These are phyloP conservation scores for Castanea mollissima DNA, from an alignment of 306 rosid species.

Conservation along the genomic window DNA sequence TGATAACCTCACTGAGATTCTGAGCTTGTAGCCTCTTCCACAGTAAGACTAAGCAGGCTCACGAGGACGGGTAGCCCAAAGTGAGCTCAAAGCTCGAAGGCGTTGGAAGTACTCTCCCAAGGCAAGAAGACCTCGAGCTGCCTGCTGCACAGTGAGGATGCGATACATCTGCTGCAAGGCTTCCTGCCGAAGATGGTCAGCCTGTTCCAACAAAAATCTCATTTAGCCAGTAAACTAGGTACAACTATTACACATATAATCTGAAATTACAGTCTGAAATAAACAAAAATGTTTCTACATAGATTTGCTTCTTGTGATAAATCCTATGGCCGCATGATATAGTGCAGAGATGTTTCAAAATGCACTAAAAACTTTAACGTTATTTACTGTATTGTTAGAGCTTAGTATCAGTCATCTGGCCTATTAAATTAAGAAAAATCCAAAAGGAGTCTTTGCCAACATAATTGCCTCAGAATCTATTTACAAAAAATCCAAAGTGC, in stretches of 20 bases:
- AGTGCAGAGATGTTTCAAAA: not conserved
- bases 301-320: not conserved
- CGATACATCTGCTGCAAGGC: conserved; percentile 70
- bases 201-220: conserved; percentile 45
- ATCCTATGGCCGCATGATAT: not conserved
- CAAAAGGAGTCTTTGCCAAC: not conserved
- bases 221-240: conserved; percentile 17
- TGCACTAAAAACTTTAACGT: not conserved
- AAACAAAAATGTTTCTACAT: no score
- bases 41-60: conserved; percentile 47
- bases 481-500: not conserved
- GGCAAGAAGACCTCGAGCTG: conserved; percentile 66
- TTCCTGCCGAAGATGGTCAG: conserved; percentile 80
- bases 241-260: not conserved
- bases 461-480: not conserved
- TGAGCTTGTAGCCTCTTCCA: conserved; percentile 28
- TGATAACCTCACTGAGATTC: conserved; percentile 24
- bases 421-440: not conserved
- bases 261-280: no score
- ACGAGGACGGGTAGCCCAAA: conserved; percentile 61
- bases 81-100: conserved; percentile 71
- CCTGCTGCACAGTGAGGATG: conserved; percentile 69
- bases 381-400: not conserved
- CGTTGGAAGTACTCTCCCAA: conserved; percentile 87
- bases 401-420: not conserved